A percentile compares a stretch with the other conserved stretches of the same genome.
Conservation (phyloP, 371 early-diverging fungal genomes). For the Paraphysoderma sedebokerense region DNA sequence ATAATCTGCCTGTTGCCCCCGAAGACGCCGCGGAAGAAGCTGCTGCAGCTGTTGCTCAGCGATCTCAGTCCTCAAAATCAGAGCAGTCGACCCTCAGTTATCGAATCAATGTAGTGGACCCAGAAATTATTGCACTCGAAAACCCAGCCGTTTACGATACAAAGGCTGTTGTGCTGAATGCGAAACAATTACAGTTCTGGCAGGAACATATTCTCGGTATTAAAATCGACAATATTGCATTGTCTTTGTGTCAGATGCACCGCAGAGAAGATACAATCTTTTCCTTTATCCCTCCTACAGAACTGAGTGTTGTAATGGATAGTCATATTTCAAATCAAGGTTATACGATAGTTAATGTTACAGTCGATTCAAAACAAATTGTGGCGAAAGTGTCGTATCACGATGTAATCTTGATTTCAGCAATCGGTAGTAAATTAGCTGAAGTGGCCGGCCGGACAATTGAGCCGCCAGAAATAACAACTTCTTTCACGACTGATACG, state of each 20-base stretch:
- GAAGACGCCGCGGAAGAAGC: background rate
- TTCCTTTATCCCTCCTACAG: constrained; percentile 74
- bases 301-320: too few relatives aligned
- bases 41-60: background rate
- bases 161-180: constrained; percentile 73
- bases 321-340: too few relatives aligned
- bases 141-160: constrained; percentile 49
- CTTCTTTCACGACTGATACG: constrained; percentile 41
- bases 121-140: constrained; percentile 76
- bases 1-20: constrained; percentile 5
- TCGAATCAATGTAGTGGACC: constrained; percentile 58
- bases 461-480: constrained; percentile 34
- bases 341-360: too few relatives aligned
- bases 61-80: background rate
- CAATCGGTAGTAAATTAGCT: constrained; percentile 54
- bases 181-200: constrained; percentile 56
- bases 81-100: constrained; percentile 18
- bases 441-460: constrained; percentile 36
- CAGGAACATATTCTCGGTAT: constrained; percentile 56
- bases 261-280: constrained; percentile 54
- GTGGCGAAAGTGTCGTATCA: constrained; percentile 41
- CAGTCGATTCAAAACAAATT: constrained; percentile 12
- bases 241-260: constrained; percentile 84
- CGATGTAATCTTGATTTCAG: constrained; percentile 62
- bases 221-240: constrained; percentile 63